Evolutionary conservation across 129 eudicot species (phyloP).

Genomic region (carrot (Daucus carota)): DNA sequence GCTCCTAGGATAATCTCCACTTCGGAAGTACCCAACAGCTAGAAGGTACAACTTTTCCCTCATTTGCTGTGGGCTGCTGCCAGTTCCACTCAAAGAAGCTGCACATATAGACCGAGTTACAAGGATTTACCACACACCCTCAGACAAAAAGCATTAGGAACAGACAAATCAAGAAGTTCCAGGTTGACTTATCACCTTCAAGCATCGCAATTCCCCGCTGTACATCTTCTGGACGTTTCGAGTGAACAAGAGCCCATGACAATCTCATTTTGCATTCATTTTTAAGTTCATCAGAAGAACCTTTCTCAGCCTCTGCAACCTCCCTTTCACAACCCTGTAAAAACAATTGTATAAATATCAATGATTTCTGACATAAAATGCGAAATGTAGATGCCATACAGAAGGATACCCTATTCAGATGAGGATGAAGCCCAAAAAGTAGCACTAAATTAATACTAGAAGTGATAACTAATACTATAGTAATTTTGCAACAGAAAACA

Average conservation of each 20-base stretch:
- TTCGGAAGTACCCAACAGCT: constrained; percentile 68
- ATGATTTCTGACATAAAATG: background rate
- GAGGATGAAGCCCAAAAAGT: background rate
- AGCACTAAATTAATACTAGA: background rate
- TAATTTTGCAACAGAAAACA: background rate
- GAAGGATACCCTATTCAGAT: background rate
- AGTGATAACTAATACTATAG: background rate
- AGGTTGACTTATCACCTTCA: constrained; percentile 38
- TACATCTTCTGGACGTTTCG: constrained; percentile 66
- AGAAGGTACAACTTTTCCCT: constrained; percentile 57
- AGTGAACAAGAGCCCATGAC: constrained; percentile 97
- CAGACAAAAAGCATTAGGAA: background rate
- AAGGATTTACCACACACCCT: background rate
- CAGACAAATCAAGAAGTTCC: background rate
- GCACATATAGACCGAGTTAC: constrained; percentile 9
- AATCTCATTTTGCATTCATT: constrained; percentile 70
- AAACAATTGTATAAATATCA: background rate
- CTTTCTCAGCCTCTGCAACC: constrained; percentile 76
- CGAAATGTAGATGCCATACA: background rate
- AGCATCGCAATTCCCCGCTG: constrained; percentile 97
- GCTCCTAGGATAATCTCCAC: constrained; percentile 55
- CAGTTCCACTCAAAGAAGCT: constrained; percentile 38
- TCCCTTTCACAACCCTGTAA: constrained; percentile 84
- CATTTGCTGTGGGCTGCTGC: constrained; percentile 43
- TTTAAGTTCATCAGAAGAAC: constrained; percentile 59